Conservation (phyloP, 2,329 filamentous ascomycete species). For the Diaporthe citriasiana region DNA sequence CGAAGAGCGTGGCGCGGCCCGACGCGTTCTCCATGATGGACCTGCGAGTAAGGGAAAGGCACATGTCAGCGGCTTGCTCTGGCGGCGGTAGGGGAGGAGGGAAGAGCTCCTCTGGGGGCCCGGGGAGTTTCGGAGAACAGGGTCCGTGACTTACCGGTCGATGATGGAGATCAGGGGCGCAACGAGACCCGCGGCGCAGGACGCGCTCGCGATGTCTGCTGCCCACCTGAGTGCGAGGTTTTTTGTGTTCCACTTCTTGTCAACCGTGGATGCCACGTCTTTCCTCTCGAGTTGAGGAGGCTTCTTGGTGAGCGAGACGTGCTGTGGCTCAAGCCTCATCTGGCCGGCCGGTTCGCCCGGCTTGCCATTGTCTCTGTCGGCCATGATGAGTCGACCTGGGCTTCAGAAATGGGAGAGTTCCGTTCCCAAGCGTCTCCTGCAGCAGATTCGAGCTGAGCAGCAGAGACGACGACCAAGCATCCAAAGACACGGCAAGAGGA, state of each 20-base stretch:
- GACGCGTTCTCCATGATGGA: slow-evolving; percentile 88
- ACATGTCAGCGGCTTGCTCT: background rate
- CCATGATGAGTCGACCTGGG: slow-evolving; percentile 21
- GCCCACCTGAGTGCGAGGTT: slow-evolving; percentile 77
- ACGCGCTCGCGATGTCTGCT: slow-evolving; percentile 78
- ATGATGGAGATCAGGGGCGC: slow-evolving; percentile 90
- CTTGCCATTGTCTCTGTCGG: slow-evolving; percentile 36
- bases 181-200: slow-evolving; percentile 80
- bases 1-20: slow-evolving; percentile 71
- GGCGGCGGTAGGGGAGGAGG: no score
- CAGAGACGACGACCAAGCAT: background rate
- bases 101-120: background rate
- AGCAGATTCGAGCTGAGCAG: background rate
- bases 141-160: slow-evolving; percentile 75
- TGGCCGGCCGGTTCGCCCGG: slow-evolving; percentile 35
- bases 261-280: slow-evolving; percentile 16
- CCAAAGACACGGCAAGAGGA: background rate
- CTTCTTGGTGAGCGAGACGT: slow-evolving; percentile 22
- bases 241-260: slow-evolving; percentile 78
- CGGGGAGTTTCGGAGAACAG: background rate
- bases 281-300: slow-evolving; percentile 21
- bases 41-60: slow-evolving; percentile 54
- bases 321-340: slow-evolving; percentile 35
- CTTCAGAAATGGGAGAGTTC: background rate
- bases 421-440: background rate